phyloP scores from a whole-genome alignment of 2,329 filamentous ascomycete genomes.

The Fusarium sp. region DNA sequence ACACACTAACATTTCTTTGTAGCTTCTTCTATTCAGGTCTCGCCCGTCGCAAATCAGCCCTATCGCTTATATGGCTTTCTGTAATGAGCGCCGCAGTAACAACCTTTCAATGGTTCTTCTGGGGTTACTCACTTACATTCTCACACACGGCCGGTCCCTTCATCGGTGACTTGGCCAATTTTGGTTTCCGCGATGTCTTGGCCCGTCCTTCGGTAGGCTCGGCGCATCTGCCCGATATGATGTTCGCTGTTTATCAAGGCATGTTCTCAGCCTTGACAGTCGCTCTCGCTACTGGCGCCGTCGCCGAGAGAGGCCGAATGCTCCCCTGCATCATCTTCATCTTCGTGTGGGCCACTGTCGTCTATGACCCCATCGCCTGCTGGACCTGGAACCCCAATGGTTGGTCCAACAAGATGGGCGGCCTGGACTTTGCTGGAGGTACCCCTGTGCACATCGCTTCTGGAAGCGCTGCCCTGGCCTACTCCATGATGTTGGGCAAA shows the following conservation, averaged over 20 bases:
- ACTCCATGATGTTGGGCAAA: slow-evolving; percentile 92
- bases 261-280: slow-evolving; percentile 92
- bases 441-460: slow-evolving; percentile 91
- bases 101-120: slow-evolving; percentile 95
- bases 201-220: slow-evolving; percentile 81
- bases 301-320: slow-evolving; percentile 89
- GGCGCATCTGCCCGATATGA: slow-evolving; percentile 78
- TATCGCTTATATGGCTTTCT: slow-evolving; percentile 91
- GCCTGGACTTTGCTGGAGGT: slow-evolving; percentile 89
- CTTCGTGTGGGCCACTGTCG: slow-evolving; percentile 90
- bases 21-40: slow-evolving; percentile 93
- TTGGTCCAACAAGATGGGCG: slow-evolving; percentile 84
- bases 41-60: slow-evolving; percentile 86
- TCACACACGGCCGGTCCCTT: slow-evolving; percentile 81
- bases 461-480: slow-evolving; percentile 85
- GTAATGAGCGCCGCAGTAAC: slow-evolving; percentile 87
- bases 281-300: slow-evolving; percentile 84
- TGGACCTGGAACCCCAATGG: slow-evolving; percentile 92
- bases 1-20: slow-evolving; percentile 23
- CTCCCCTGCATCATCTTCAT: slow-evolving; percentile 91
- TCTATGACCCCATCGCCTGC: slow-evolving; percentile 94
- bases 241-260: slow-evolving; percentile 88
- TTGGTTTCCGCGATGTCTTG: slow-evolving; percentile 82
- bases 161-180: slow-evolving; percentile 83
- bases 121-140: slow-evolving; percentile 86